Evolutionary conservation across 208 protist species (phyloP), one percentile per base, ranked within the genome.

Genomic region (Trypanosoma platydactyli): DNA sequence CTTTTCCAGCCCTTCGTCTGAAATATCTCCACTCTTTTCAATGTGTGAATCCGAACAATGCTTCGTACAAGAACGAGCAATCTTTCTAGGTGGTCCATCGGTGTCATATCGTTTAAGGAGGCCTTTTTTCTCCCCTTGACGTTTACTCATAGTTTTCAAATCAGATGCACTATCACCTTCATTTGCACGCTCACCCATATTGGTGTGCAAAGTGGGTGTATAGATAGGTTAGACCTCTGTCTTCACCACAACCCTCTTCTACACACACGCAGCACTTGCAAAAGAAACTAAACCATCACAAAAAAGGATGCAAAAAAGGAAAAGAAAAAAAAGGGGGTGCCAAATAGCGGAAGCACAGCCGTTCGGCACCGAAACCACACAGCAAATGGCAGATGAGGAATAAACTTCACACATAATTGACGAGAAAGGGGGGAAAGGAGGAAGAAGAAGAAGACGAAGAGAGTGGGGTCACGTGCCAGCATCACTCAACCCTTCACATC

Each of bases 241-340:
- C 12, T 2, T 12, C 45, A 18, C 45, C 45, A 3, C 45, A 6
- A 6, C 45, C 45, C 24, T 33, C 53, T 12, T n/a, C 11, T 29
- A 2, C 38, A 7, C 12, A 2, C 33, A 12, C 29, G 4, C 7
- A 59, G 25, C 24, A 42, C 4, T 16, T n/a, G 25, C 24, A 54
- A 50, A 16, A 18, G 18, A 22, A 59, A 59, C 54, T 40, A 44
- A 3, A 44, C 4, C 54, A 59, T 20, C 54, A 59, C 12, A 44
- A 13, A 44, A 13, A 16, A 16, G 40, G 7, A 44, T 44, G 40
- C 13, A 44, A 44, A 46, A 42, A 54, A 65, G 27, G 56, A 33
- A 53, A 56, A 56, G 15, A 56, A 65, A 40, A 65, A 56, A 56
- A 65, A 54, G 27, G 41, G 20, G 12, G n/a, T n/a, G n/a, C n/a